Evolutionary conservation across 352 stramenopile species (phyloP), one percentile per base, ranked within the genome.

Genomic region (Peronosclerospora sorghi): DNA sequence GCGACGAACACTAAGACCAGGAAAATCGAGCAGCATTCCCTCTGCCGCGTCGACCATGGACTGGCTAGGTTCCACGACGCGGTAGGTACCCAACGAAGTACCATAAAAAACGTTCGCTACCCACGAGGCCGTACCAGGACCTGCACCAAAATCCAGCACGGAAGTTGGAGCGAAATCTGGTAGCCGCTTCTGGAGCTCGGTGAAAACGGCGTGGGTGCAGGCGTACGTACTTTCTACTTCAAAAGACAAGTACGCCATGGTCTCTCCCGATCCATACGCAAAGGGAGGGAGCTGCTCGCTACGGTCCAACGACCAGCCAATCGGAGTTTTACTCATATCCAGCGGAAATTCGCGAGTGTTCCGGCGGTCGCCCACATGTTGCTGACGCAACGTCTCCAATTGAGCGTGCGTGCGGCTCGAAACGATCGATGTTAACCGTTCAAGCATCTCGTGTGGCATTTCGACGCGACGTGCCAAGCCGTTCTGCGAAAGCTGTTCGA

Each of bases 1-100:
- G 51, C 76, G 74, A 35, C 79, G 76, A 30, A 89, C 52, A 41
- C 76, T 86, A 13, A 92, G 57, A 0, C 79, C 76, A 5, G 70
- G 62, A 46, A 92, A 92, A 5, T 62, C 76, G 35, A 86, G 71
- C 7, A 92, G 55, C 44, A 88, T 28, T 28, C 81, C 65, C 36
- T 84, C 55, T 0, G 76, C 73, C 0, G 79, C 80, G 50, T 93
- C 77, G 20, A 86, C 54, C 80, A 93, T 93, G 27, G 77, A 88
- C 46, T 93, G 80, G 39, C 77, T 90, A 26, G 80, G 76, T 46
- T 93, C 80, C 32, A 93, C 61, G 13, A 93, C 54, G 18, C 77
- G 73, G 38, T 84, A 90, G 18, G 69, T 66, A 17, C 61, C 50
- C 28, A 90, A 38, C 29, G 71, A 76, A 4, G 78, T 58, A 17